phyloP scores from a whole-genome alignment of 345 rosid genomes.

The Syzygium aromaticum region DNA sequence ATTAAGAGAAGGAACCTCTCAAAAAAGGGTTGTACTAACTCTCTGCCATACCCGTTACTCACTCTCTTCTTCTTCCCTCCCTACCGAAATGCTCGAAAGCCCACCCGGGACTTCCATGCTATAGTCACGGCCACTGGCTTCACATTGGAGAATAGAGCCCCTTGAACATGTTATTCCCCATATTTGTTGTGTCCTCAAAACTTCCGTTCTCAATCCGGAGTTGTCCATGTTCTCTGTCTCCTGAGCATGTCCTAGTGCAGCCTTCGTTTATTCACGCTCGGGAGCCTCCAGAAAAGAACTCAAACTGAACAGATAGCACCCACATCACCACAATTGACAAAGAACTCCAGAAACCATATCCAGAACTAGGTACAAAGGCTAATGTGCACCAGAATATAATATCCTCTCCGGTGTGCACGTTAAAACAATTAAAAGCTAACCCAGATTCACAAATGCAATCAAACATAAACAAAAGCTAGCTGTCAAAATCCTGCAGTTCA shows the following conservation, averaged over 20 bases:
- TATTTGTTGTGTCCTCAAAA: not conserved
- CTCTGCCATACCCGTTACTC: not conserved
- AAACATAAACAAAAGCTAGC: not conserved
- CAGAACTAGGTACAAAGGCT: not conserved
- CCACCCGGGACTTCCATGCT: not conserved
- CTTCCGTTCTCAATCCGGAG: not conserved
- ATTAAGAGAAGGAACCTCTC: not conserved
- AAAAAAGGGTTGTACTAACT: not conserved
- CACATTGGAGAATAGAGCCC: not conserved
- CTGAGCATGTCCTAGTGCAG: not conserved
- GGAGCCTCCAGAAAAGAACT: not conserved
- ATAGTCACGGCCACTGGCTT: not conserved
- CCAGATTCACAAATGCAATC: not conserved
- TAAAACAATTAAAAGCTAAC: not conserved
- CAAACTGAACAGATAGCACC: not conserved
- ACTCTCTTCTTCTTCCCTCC: not conserved
- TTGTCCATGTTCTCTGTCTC: not conserved
- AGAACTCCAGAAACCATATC: not conserved
- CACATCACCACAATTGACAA: not conserved
- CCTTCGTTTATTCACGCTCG: not conserved
- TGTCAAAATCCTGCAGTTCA: not conserved
- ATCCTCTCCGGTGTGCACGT: not conserved
- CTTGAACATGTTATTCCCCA: not conserved
- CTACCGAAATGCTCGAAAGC: not conserved
- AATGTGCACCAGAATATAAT: not conserved